Percentiles rank a stretch among this genome's conserved stretches.
These are phyloP conservation scores for Rickenella mellea DNA, from an alignment of 768 basidiomycete genomes.

Conservation along the genomic window DNA sequence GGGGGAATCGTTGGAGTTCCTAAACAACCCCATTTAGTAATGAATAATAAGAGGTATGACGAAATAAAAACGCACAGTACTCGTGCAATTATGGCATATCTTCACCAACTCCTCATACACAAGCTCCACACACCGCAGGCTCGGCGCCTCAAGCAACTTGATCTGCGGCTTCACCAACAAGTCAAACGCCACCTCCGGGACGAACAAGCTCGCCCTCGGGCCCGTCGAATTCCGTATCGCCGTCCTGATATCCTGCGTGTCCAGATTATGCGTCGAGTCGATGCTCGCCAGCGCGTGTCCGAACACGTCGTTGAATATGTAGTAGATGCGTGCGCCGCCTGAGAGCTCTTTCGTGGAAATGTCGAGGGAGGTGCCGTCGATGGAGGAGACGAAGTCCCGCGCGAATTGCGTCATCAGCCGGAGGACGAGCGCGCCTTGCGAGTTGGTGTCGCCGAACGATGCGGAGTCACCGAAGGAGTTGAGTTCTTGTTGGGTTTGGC, in stretches of 20 bases:
- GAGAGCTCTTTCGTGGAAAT: constrained; percentile 98
- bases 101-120: constrained; percentile 99
- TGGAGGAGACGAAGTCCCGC: constrained; percentile 91
- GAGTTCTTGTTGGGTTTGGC: constrained; percentile 96
- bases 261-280: constrained; percentile 84
- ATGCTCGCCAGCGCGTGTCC: constrained; percentile 85
- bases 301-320: constrained; percentile 99
- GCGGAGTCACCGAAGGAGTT: constrained; percentile 94
- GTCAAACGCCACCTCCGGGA: constrained; percentile 96
- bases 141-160: constrained; percentile 89
- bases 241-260: constrained; percentile 91
- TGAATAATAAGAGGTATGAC: neutral
- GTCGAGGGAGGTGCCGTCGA: constrained; percentile 93
- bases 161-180: constrained; percentile 97
- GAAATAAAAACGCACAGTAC: constrained; percentile 45
- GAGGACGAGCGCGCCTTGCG: constrained; percentile 84
- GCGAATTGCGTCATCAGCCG: constrained; percentile 99
- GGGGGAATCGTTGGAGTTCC: constrained; percentile 95
- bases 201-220: constrained; percentile 90
- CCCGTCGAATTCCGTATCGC: constrained; percentile 98
- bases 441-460: constrained; percentile 84
- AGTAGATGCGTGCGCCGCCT: constrained; percentile 96
- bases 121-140: constrained; percentile 90
- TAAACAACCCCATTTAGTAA: constrained; percentile 19
- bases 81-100: constrained; percentile 98